Percentiles rank a stretch among this genome's conserved stretches.
These are phyloP conservation scores for Nitzschia inconspicua DNA, from an alignment of 108 stramenopile species.

Conservation along the genomic window DNA sequence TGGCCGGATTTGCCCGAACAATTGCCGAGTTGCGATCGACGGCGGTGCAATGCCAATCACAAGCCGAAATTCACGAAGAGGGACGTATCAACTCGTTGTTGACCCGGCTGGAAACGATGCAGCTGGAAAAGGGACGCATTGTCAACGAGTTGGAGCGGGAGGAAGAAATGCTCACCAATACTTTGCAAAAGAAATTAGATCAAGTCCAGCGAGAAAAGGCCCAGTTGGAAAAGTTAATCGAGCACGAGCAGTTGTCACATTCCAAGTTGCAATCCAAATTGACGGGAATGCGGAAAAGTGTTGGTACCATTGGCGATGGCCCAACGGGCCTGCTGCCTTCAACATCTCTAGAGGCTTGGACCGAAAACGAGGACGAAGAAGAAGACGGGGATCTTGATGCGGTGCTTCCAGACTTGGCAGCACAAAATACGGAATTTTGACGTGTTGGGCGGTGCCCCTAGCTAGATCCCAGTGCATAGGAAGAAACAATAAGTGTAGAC, in stretches of 20 bases:
- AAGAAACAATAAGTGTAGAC: too few relatives aligned
- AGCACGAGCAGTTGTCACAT: constrained; percentile 22
- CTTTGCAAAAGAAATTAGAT: constrained; percentile 40
- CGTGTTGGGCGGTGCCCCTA: too few relatives aligned
- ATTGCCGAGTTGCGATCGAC: constrained; percentile 20
- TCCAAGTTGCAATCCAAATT: constrained; percentile 7
- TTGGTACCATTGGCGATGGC: too few relatives aligned
- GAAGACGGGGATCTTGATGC: too few relatives aligned
- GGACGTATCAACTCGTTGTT: constrained; percentile 39
- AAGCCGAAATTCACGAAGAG: constrained; percentile 45
- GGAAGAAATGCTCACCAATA: constrained; percentile 49
- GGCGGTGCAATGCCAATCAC: constrained; percentile 30
- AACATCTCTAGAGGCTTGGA: too few relatives aligned
- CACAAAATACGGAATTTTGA: too few relatives aligned
- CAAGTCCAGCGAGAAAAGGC: constrained; percentile 35
- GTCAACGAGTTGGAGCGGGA: constrained; percentile 43
- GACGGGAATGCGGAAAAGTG: too few relatives aligned
- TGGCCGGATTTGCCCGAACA: constrained; percentile 18
- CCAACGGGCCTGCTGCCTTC: too few relatives aligned
- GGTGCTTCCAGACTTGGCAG: too few relatives aligned
- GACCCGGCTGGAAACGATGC: constrained; percentile 31
- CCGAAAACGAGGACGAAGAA: too few relatives aligned
- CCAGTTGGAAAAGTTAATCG: constrained; percentile 28
- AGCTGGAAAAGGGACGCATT: constrained; percentile 46
- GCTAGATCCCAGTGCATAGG: too few relatives aligned